A percentile compares a stretch with the other conserved stretches of the same genome.
Conservation (phyloP, 2,329 filamentous ascomycete species). For the Ophiostoma australiae region DNA sequence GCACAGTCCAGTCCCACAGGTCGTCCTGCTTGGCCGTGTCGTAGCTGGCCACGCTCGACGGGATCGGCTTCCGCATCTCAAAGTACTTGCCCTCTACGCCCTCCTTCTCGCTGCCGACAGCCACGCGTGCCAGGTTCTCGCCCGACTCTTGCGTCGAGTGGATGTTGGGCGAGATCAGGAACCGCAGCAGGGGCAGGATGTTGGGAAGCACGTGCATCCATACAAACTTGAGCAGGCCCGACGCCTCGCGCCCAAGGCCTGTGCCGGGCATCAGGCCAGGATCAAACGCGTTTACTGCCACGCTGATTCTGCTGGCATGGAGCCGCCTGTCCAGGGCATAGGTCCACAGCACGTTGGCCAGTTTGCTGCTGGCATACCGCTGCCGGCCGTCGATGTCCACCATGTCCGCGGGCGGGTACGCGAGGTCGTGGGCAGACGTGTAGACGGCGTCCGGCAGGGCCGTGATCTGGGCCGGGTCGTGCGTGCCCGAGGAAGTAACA, state of each 20-base stretch:
- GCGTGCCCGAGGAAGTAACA: conserved; percentile 42
- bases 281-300: conserved; percentile 21
- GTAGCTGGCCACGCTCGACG: conserved; percentile 42
- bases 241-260: conserved; percentile 35
- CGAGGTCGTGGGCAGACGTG: conserved; percentile 21
- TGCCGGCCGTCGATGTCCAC: conserved; percentile 18
- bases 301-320: not conserved
- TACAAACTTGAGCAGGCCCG: conserved; percentile 26
- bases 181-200: conserved; percentile 15
- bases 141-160: conserved; percentile 40
- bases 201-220: conserved; percentile 26
- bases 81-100: conserved; percentile 36
- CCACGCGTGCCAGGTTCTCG: conserved; percentile 39
- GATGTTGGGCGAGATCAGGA: conserved; percentile 31
- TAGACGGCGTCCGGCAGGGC: conserved; percentile 39
- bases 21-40: conserved; percentile 45
- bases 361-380: conserved; percentile 24
- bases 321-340: conserved; percentile 40
- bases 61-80: conserved; percentile 39
- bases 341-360: conserved; percentile 37
- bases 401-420: conserved; percentile 19
- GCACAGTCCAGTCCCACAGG: conserved; percentile 46
- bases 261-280: conserved; percentile 28
- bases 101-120: conserved; percentile 27
- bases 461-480: conserved; percentile 43